These are phyloP conservation scores for Cladosporium velox DNA, from an alignment of 2,329 filamentous ascomycete genomes.

Conservation along the genomic window DNA sequence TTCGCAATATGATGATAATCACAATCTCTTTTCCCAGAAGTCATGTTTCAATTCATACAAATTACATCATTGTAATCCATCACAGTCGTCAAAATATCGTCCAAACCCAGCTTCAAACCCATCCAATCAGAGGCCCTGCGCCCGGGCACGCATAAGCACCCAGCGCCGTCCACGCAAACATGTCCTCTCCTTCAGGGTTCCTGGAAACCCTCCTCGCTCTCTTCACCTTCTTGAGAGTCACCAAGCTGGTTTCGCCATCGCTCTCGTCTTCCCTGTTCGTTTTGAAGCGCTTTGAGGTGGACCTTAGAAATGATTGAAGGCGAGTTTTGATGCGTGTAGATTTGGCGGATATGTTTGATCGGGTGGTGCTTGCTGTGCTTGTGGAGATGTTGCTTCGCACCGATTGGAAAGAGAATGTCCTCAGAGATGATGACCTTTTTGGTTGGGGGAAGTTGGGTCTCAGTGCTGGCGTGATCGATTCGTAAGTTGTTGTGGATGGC, in stretches of 20 bases:
- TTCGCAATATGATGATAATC: not conserved
- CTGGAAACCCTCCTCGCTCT: not conserved
- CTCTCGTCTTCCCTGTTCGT: not conserved
- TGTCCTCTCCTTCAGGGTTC: not conserved
- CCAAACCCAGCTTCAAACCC: not conserved
- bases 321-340: not conserved
- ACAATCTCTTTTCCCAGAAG: not conserved
- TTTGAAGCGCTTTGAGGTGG: not conserved
- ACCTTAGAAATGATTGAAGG: not conserved
- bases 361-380: not conserved
- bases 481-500: not conserved
- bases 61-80: not conserved
- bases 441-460: not conserved
- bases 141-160: not conserved
- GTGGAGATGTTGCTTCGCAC: conserved; percentile 4
- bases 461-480: not conserved
- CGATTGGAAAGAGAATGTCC: not conserved
- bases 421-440: not conserved
- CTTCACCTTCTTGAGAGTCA: not conserved
- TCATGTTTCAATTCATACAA: not conserved
- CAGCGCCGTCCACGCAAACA: not conserved
- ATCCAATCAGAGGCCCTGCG: not conserved
- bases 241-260: not conserved
- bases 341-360: not conserved
- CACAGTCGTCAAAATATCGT: not conserved